These are phyloP conservation scores for Psilocybe subaeruginosa DNA, from an alignment of 768 basidiomycete genomes.

Conservation along the genomic window DNA sequence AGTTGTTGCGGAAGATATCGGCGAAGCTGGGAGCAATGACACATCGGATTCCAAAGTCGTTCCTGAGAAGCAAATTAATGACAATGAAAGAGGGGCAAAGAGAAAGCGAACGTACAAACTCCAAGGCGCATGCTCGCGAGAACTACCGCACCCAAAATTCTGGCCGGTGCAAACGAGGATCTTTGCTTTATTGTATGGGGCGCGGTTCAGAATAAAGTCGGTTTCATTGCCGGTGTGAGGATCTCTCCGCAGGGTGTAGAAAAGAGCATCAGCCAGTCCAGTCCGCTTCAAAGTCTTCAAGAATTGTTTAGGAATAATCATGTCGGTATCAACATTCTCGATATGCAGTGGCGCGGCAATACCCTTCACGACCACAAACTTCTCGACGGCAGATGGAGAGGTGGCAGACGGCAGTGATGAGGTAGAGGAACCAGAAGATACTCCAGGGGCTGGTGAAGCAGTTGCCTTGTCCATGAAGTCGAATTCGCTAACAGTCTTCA, in stretches of 20 bases:
- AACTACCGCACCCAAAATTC: constrained; percentile 93
- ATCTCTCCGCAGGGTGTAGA: constrained; percentile 80
- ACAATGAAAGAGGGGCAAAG: not conserved
- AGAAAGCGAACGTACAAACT: constrained; percentile 60
- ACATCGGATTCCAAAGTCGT: constrained; percentile 90
- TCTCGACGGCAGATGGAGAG: constrained; percentile 52
- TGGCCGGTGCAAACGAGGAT: constrained; percentile 84
- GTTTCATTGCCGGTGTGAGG: constrained; percentile 79
- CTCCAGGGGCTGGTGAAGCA: constrained; percentile 51
- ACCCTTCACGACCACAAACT: constrained; percentile 74
- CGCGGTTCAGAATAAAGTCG: constrained; percentile 83
- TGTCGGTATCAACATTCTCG: constrained; percentile 89
- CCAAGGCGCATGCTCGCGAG: constrained; percentile 91
- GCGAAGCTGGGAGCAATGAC: constrained; percentile 89
- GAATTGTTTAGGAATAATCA: constrained; percentile 95
- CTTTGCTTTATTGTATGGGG: constrained; percentile 74
- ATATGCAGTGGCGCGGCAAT: constrained; percentile 81
- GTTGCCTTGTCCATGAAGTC: constrained; percentile 80
- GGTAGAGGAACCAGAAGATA: constrained; percentile 34
- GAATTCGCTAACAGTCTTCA: constrained; percentile 72
- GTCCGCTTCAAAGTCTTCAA: constrained; percentile 91
- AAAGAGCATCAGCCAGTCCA: constrained; percentile 81
- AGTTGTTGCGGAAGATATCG: constrained; percentile 88
- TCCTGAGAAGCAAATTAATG: constrained; percentile 39
- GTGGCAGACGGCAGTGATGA: constrained; percentile 39